Evolutionary conservation across 2,329 filamentous ascomycete species (phyloP).

Genomic region (Chalaropsis ovoidea): DNA sequence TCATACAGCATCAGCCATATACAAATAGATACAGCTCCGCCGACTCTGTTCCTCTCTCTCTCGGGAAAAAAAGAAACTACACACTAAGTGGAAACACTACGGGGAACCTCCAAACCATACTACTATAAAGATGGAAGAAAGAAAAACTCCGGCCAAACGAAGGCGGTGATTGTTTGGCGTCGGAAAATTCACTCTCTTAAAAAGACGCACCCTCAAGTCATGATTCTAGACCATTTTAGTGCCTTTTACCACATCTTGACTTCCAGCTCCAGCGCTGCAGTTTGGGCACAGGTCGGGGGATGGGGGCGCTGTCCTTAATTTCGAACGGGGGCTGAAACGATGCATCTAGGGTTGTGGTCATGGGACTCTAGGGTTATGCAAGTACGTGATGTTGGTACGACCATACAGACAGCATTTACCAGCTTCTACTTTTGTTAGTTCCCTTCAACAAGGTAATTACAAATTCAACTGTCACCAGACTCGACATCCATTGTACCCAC

Average conservation of each 20-base stretch:
- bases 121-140: background rate
- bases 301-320: slow-evolving; percentile 7
- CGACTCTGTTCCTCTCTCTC: background rate
- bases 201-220: background rate
- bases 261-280: background rate
- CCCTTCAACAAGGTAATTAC: background rate
- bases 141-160: slow-evolving; percentile 9
- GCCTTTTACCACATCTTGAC: background rate
- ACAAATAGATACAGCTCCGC: background rate
- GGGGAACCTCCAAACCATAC: background rate
- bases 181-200: background rate
- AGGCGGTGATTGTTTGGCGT: background rate
- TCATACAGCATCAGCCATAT: background rate
- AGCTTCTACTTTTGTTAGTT: background rate
- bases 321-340: background rate
- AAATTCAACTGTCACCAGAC: no score
- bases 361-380: background rate
- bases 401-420: background rate
- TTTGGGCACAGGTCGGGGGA: background rate
- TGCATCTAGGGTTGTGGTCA: background rate
- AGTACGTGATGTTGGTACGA: background rate
- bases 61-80: background rate
- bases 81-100: background rate
- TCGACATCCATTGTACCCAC: no score
- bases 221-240: slow-evolving; percentile 2